Base-by-base conservation (phyloP, 2,329 filamentous ascomycete species). In the Celoporthe dispersa region DNA sequence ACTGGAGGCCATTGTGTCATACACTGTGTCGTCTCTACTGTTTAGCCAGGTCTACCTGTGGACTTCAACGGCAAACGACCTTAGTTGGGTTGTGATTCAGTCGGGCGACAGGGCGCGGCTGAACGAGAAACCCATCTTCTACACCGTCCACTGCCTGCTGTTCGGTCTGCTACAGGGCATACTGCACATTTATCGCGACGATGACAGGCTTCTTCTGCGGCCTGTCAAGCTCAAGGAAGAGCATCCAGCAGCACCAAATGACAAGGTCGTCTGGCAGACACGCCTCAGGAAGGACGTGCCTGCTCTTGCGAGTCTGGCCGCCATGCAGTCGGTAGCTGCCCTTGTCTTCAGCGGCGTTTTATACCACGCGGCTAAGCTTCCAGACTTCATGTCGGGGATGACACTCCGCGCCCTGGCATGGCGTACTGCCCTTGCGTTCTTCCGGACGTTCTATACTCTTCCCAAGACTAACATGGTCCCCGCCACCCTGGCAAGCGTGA, bases 41-140 rank as follows among this genome's bases (percentile, higher is more conserved):
- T 98, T 95, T 79, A 90, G 89, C 76, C 90, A 94, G 76, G 85
- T 95, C 51, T 97, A 94, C 77, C 88, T 97, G 31, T 94, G 90
- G 87, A 91, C 91, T 4, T 84, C 87, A 66, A 53, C 62, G n/a
- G 82, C 89, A 31, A 81, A 83, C 25, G 81, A 81, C 53, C 85
- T 87, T 66, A 89, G 90, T 72, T 84, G 98, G 67, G 86, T 87
- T 73, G 92, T 92, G 87, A 89, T 97, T 74, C 92, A 91, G 68
- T 86, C 89, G 74, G 89, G 88, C 79, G 93, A 96, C 78, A 87
- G 94, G 48, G 86, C 91, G 28, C 86, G 89, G 66, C 81, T 98
- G 70, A 98, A 98, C 78, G 95, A 98, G 83, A 88, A 92, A 73
- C 91, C 94, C 0, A 86, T 98, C 35, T 96, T 94, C 78, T 84